A percentile compares a stretch with the other conserved stretches of the same genome.
Evolutionary conservation across 768 basidiomycete species (phyloP).

Genomic region (Russula virescens): DNA sequence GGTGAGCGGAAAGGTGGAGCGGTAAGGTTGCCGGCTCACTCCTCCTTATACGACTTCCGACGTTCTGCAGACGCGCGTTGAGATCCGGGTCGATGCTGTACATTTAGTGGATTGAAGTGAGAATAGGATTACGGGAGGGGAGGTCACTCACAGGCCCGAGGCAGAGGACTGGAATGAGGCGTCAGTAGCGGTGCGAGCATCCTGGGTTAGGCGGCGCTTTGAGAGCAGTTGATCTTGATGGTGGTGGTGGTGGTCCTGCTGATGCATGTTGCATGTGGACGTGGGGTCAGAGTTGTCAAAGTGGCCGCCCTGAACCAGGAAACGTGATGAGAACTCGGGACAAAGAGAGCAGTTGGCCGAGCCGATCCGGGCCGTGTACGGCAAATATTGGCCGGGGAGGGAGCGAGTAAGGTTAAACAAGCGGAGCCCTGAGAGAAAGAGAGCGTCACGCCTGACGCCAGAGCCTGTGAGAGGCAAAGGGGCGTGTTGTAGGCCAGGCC

Average conservation of each 20-base stretch:
- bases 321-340: too few species aligned
- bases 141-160: slow-evolving; percentile 16
- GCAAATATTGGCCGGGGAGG: not conserved
- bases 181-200: not conserved
- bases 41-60: slow-evolving; percentile 56
- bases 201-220: slow-evolving; percentile 13
- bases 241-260: too few species aligned
- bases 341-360: not conserved
- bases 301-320: too few species aligned
- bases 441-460: too few species aligned
- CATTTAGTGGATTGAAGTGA: not conserved
- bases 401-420: not conserved
- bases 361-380: not conserved
- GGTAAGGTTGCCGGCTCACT: slow-evolving; percentile 36
- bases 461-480: not conserved
- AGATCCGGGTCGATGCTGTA: slow-evolving; percentile 45
- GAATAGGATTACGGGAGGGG: not conserved
- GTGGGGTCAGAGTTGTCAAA: too few species aligned
- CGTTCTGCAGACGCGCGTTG: slow-evolving; percentile 46
- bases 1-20: slow-evolving; percentile 23
- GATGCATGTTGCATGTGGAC: too few species aligned
- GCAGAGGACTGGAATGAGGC: slow-evolving; percentile 1
- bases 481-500: slow-evolving; percentile 13
- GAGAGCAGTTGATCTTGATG: not conserved
- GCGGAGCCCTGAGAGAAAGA: too few species aligned